A percentile compares a stretch with the other conserved stretches of the same genome.
Conservation (phyloP, 169 alveolate species). For the Plasmodium yoelii region DNA sequence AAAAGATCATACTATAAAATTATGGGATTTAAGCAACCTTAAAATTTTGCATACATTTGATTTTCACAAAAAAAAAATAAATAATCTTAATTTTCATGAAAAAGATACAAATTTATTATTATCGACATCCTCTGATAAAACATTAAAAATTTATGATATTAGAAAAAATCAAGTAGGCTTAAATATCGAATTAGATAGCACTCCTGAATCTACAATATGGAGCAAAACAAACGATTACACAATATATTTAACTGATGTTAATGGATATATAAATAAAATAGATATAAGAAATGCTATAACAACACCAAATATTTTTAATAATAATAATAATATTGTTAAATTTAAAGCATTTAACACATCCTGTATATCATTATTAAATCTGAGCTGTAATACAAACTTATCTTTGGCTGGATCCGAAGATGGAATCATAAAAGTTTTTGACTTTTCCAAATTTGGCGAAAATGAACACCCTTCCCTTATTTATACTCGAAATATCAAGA, state of each 20-base stretch:
- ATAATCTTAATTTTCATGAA: constrained; percentile 37
- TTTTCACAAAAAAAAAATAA: constrained; percentile 44
- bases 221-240: constrained; percentile 10
- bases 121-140: constrained; percentile 57
- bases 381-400: constrained; percentile 23
- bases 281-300: constrained; percentile 27
- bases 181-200: constrained; percentile 17
- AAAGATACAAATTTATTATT: constrained; percentile 19
- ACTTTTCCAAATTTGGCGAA: constrained; percentile 9
- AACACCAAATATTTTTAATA: constrained; percentile 2
- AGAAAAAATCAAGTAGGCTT: constrained; percentile 30
- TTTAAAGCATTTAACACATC: constrained; percentile 52
- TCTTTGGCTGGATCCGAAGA: constrained; percentile 64
- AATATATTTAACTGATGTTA: constrained; percentile 24
- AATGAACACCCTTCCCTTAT: constrained; percentile 12
- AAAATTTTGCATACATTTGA: constrained; percentile 16
- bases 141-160: constrained; percentile 58
- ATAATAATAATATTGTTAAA: not conserved
- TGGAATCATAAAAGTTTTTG: constrained; percentile 39
- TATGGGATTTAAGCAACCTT: constrained; percentile 47
- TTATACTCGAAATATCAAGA: constrained; percentile 29
- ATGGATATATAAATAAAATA: constrained; percentile 42
- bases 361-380: constrained; percentile 29
- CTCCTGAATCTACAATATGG: constrained; percentile 64
- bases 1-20: constrained; percentile 44